These are phyloP conservation scores for Rhynchosporium secalis DNA, from an alignment of 2,329 filamentous ascomycete genomes.

Conservation along the genomic window DNA sequence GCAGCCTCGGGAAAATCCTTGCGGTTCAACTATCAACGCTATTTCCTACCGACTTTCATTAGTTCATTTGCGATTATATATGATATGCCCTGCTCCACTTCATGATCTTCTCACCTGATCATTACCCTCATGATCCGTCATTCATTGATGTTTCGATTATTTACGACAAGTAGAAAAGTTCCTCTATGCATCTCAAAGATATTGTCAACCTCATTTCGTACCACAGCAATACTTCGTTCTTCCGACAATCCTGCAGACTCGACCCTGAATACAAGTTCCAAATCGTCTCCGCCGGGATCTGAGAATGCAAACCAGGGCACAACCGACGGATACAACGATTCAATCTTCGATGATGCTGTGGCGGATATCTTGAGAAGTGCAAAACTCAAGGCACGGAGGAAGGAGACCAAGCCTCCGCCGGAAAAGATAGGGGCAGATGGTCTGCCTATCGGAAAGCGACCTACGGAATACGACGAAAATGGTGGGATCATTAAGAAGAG, in stretches of 20 bases:
- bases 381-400: not conserved
- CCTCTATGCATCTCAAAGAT: not conserved
- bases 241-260: not conserved
- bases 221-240: not conserved
- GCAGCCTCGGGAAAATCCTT: not conserved
- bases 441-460: no score
- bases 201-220: not conserved
- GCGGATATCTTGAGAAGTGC: not conserved
- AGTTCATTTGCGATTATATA: no score
- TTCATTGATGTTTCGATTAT: conserved; percentile 33
- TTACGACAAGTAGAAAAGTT: conserved; percentile 20
- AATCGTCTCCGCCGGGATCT: not conserved
- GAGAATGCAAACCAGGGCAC: not conserved
- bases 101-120: not conserved
- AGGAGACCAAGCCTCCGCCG: not conserved
- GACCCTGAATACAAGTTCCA: no score
- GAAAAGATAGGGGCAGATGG: no score
- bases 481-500: no score
- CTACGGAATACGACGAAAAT: no score
- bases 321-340: not conserved
- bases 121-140: not conserved
- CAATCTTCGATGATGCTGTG: not conserved
- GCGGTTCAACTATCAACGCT: no score
- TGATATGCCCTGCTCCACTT: not conserved
- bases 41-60: no score